Base-by-base conservation (phyloP, 805 yeast genomes). In the Starmerella floris region DNA sequence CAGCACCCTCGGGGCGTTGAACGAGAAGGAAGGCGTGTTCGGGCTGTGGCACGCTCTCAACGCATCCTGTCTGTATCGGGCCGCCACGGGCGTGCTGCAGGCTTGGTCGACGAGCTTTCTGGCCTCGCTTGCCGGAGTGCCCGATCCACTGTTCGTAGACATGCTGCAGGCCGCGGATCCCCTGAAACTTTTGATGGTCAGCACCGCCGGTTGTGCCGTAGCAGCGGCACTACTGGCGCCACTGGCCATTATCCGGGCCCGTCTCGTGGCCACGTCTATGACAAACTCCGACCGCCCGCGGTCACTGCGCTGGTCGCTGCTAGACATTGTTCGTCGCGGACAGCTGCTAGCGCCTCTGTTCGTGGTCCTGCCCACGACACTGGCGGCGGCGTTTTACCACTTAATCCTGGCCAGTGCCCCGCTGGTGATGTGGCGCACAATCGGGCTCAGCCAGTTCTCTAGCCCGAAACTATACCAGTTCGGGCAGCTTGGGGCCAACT, bases 91-190 rank as follows among this genome's bases (percentile, higher is more conserved):
- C 38, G 80, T 94, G 0, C 63, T 85, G 36, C 88, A 83, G 56
- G 83, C 95, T 1, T 87, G 97, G 96, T 68, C 85, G 37, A 80
- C 93, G 0, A 95, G 95, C 3, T 74, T 87, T 49, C 57, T 85
- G 6, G 77, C 95, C 4, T 91, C 95, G 2, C 63, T 83, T 36
- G 60, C 82, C 40, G 79, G 81, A 17, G 74, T 84, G 25, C 94
- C 95, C 0, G 96, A 87, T 57, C 95, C 95, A 2, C 75, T 77
- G 48, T 79, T 84, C 58, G 77, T 84, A 51, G 94, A 83, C 49
- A 69, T 50, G 40, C 69, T 83, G 19, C 91, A 82, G 54, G 79
- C 91, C 10, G 74, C 85, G 3, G 84, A 79, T 47, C 84, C 93
- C 1, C 62, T 73, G 37, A 65, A 71, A 40, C 75, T 88, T n/a